A percentile compares a stretch with the other conserved stretches of the same genome.
phyloP scores from a whole-genome alignment of 1,139 yeast genomes.

The Diutina scorzettiae region DNA sequence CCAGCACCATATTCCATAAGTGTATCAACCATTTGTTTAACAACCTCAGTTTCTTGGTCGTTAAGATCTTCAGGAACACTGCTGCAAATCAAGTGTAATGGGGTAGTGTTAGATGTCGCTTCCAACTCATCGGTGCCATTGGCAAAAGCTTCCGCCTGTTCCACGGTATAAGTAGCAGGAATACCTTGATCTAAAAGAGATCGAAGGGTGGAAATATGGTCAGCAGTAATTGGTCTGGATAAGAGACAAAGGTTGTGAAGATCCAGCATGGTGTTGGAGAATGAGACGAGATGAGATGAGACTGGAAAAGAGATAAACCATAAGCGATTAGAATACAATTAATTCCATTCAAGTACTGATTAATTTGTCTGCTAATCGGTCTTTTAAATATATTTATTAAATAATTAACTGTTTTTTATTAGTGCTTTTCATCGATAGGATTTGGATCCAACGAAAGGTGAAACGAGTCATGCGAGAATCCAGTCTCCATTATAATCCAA shows the following conservation, averaged over 20 bases:
- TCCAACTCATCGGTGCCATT: conserved; percentile 24
- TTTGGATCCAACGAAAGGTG: too few relatives aligned
- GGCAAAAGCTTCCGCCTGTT: conserved; percentile 54
- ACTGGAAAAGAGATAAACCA: neutral
- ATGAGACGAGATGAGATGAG: neutral
- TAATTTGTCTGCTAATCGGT: too few relatives aligned
- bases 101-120: conserved; percentile 38
- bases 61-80: conserved; percentile 35
- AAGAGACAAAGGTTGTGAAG: conserved; percentile 59
- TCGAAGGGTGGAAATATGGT: conserved; percentile 33
- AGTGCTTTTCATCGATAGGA: neutral
- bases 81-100: conserved; percentile 57
- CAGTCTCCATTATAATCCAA: too few relatives aligned
- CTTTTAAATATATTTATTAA: neutral
- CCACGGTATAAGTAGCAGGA: conserved; percentile 74
- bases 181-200: conserved; percentile 46
- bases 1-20: conserved; percentile 85
- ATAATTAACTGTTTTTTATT: neutral
- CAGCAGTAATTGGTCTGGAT: conserved; percentile 40
- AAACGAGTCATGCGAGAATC: too few relatives aligned
- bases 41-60: conserved; percentile 33
- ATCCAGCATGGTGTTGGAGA: conserved; percentile 57
- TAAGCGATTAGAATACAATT: neutral
- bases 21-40: conserved; percentile 44
- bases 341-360: too few relatives aligned